Conservation (phyloP, 1,284 basidiomycete species). For the Fomitopsis betulina region DNA sequence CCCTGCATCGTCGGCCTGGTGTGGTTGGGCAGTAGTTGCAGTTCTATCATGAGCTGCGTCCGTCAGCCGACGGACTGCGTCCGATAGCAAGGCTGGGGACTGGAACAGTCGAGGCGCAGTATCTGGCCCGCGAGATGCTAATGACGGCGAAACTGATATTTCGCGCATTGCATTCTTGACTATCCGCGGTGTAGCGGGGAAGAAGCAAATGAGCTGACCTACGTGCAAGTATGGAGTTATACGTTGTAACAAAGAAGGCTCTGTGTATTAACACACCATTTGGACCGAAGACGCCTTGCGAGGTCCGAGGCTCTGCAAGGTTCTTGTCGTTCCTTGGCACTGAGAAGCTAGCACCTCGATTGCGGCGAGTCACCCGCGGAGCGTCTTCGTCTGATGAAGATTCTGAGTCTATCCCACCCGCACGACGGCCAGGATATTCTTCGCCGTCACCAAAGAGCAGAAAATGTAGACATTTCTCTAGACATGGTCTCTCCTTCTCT, state of each 20-base stretch:
- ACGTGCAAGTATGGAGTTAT: not conserved
- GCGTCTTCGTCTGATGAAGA: constrained; percentile 45
- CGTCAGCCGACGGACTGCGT: constrained; percentile 61
- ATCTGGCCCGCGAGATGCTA: constrained; percentile 28
- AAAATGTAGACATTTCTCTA: constrained; percentile 80
- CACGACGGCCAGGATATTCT: constrained; percentile 29
- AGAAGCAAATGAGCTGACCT: constrained; percentile 87
- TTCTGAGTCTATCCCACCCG: constrained; percentile 45
- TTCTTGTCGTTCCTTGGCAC: constrained; percentile 66
- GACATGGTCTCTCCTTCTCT: constrained; percentile 67
- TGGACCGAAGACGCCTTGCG: constrained; percentile 81
- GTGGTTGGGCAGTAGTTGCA: constrained; percentile 31
- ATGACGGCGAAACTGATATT: constrained; percentile 41
- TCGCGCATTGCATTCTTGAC: constrained; percentile 53
- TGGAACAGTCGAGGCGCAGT: constrained; percentile 45
- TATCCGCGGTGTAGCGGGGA: constrained; percentile 70
- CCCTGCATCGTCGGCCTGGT: constrained; percentile 41
- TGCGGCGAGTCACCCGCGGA: constrained; percentile 29
- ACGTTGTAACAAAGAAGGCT: not conserved
- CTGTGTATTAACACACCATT: constrained; percentile 51
- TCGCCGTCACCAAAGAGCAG: constrained; percentile 65
- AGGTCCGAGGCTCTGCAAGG: constrained; percentile 73
- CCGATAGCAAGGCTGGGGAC: constrained; percentile 60
- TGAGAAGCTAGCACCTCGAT: constrained; percentile 46
- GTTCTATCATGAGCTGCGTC: constrained; percentile 53